phyloP scores from a whole-genome alignment of 805 yeast species.

The Candida suzukii region DNA sequence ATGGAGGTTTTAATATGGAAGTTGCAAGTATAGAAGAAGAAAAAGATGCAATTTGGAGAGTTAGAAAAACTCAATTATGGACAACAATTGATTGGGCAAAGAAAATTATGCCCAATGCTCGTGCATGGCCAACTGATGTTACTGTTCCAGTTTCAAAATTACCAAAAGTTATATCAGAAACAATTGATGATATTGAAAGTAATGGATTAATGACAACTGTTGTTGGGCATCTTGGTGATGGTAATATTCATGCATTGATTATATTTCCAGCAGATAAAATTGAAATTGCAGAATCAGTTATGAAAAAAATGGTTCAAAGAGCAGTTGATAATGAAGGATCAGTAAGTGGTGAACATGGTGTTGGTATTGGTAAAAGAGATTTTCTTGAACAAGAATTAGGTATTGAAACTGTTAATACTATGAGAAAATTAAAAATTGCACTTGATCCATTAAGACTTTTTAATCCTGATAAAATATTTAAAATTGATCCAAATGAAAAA shows the following conservation, averaged over 20 bases:
- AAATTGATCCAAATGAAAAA: slow-evolving; percentile 47
- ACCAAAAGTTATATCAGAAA: slow-evolving; percentile 53
- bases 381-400: slow-evolving; percentile 61
- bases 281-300: slow-evolving; percentile 38
- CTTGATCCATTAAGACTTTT: slow-evolving; percentile 66
- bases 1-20: slow-evolving; percentile 50
- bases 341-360: slow-evolving; percentile 83
- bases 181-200: slow-evolving; percentile 49
- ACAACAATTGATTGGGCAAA: slow-evolving; percentile 62
- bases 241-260: slow-evolving; percentile 68
- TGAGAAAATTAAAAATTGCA: slow-evolving; percentile 68
- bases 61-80: slow-evolving; percentile 66
- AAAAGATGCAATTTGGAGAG: slow-evolving; percentile 64
- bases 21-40: slow-evolving; percentile 59
- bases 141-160: slow-evolving; percentile 73
- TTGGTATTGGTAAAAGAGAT: slow-evolving; percentile 71
- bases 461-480: slow-evolving; percentile 76
- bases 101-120: slow-evolving; percentile 30
- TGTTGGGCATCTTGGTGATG: slow-evolving; percentile 82
- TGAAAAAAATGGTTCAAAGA: slow-evolving; percentile 53
- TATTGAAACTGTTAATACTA: slow-evolving; percentile 54
- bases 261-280: slow-evolving; percentile 48
- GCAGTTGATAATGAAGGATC: slow-evolving; percentile 75
- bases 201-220: slow-evolving; percentile 51
- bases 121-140: slow-evolving; percentile 74